Conservation (phyloP, 805 yeast species). For the Teunomyces barrocoloradensis region DNA sequence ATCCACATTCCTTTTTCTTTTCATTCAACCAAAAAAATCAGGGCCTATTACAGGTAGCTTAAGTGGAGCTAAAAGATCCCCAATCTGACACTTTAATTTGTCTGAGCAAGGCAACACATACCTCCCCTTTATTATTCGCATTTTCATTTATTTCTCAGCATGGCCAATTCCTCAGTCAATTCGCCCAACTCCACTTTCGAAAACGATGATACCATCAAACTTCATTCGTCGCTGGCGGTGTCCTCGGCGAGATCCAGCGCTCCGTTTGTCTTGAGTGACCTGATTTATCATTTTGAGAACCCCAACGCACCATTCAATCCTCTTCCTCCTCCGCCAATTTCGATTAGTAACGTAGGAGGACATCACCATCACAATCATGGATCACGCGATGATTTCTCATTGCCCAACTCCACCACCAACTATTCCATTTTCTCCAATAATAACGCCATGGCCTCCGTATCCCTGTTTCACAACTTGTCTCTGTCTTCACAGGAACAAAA, state of each 20-base stretch:
- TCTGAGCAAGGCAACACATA: background rate
- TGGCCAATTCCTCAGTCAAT: constrained; percentile 13
- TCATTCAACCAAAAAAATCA: constrained; percentile 1
- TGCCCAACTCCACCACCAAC: constrained; percentile 14
- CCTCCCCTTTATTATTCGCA: background rate
- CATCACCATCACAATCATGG: constrained; percentile 5
- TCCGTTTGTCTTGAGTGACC: constrained; percentile 8
- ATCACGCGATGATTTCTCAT: constrained; percentile 10
- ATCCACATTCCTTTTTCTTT: constrained; percentile 6
- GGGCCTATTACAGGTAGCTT: background rate
- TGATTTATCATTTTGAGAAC: constrained; percentile 12
- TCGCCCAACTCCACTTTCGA: constrained; percentile 20
- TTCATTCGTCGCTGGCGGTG: constrained; percentile 15
- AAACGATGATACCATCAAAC: constrained; percentile 20
- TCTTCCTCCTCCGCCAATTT: constrained; percentile 21
- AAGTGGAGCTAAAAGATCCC: background rate
- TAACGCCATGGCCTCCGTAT: constrained; percentile 15
- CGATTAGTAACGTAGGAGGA: constrained; percentile 2
- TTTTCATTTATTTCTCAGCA: constrained; percentile 4
- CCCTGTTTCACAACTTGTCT: constrained; percentile 8
- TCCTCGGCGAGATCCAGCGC: constrained; percentile 9
- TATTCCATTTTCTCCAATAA: constrained; percentile 14
- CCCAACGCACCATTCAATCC: constrained; percentile 14
- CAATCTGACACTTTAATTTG: constrained; percentile 1
- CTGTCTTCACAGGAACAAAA: constrained; percentile 8